Evolutionary conservation across 495 filamentous ascomycete genomes (phyloP), one percentile per base, ranked within the genome.

Genomic region (Rhypophila decipiens): DNA sequence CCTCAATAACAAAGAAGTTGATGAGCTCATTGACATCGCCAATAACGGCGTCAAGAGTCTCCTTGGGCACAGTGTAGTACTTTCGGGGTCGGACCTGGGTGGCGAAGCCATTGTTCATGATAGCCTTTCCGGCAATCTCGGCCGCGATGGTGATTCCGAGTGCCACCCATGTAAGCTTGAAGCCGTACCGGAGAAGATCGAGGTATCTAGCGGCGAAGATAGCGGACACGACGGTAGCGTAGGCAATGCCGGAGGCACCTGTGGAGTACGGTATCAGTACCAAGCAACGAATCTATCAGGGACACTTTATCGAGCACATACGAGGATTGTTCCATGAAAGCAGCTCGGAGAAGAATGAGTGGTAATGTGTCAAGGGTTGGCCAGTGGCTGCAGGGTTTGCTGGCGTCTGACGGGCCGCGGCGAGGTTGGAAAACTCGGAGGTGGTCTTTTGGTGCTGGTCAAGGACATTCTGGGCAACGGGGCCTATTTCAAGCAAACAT

Each of bases 1-100:
- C 83, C 71, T 99, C 93, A 53, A 99, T 89, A 53, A 96, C 76
- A 70, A 96, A 89, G 72, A 99, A 99, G 77, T 99, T 96, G 69
- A 90, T 70, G 40, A 99, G 74, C 67, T 96, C 90, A 63, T 91
- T 86, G 24, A 91, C 62, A 60, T 97, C 93, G 52, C 88, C 90
- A 43, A 90, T 74, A 13, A 88, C 59, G 44, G 75, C 70, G 56
- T 97, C 88, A 12, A 95, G 71, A 8, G 86, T 87, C 54, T 93
- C 87, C 56, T 85, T 80, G 9, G 90, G 83, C 33, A 99, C 74
- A 21, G 88, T 95, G 69, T 90, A 95, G 75, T 99, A 99, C 62
- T 86, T 81, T 64, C 79, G 82, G 17, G 93, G 93, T 36, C 94
- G 85, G 66, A 99, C 76, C 58, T 90, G 89, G 49, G 85, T 86